Conservation (phyloP, 495 filamentous ascomycete species). For the Trypethelium eluteriae region DNA sequence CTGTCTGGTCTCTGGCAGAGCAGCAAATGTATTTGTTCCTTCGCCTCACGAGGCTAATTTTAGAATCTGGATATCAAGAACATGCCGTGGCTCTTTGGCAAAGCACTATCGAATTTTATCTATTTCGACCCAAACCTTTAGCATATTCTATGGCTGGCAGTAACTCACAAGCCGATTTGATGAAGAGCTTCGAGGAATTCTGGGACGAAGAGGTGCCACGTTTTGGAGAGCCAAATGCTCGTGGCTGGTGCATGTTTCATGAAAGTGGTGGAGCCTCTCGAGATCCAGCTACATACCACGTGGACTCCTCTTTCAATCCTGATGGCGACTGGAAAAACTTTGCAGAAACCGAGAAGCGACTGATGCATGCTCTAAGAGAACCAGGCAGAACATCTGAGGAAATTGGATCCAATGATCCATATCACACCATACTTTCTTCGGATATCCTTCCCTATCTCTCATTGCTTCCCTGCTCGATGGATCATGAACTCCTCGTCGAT, state of each 20-base stretch:
- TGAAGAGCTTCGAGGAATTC: slow-evolving; percentile 57
- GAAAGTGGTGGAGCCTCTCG: slow-evolving; percentile 24
- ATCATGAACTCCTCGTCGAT: slow-evolving; percentile 32
- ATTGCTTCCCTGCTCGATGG: background rate
- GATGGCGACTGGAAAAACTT: slow-evolving; percentile 46
- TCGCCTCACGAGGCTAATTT: slow-evolving; percentile 61
- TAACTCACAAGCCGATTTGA: slow-evolving; percentile 11
- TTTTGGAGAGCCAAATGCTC: slow-evolving; percentile 64
- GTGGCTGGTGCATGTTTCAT: slow-evolving; percentile 59
- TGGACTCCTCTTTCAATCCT: background rate
- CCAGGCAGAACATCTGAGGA: slow-evolving; percentile 62
- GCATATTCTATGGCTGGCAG: slow-evolving; percentile 18
- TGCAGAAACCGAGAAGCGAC: slow-evolving; percentile 51
- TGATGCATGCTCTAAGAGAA: slow-evolving; percentile 41
- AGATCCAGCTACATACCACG: background rate
- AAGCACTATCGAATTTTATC: slow-evolving; percentile 64
- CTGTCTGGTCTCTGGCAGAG: slow-evolving; percentile 25
- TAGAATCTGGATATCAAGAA: slow-evolving; percentile 76
- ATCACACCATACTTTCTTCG: slow-evolving; percentile 64
- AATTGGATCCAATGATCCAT: slow-evolving; percentile 67
- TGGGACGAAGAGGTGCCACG: slow-evolving; percentile 83
- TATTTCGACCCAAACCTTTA: slow-evolving; percentile 44
- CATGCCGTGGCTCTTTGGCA: slow-evolving; percentile 76
- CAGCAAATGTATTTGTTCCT: slow-evolving; percentile 66
- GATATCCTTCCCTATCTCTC: slow-evolving; percentile 48